phyloP scores from a whole-genome alignment of 768 basidiomycete species.

The Imleria badia region DNA sequence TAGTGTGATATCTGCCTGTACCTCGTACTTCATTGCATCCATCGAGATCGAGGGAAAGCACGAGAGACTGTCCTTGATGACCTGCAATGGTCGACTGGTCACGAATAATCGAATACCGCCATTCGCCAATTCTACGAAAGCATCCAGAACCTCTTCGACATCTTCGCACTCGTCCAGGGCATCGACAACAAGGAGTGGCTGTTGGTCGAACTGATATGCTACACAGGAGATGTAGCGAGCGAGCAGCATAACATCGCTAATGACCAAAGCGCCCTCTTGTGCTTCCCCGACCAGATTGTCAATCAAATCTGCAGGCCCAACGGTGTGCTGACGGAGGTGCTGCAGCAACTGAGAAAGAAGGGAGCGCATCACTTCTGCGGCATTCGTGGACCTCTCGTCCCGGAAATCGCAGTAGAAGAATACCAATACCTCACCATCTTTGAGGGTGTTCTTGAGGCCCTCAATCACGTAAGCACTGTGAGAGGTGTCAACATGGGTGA shows the following conservation, averaged over 20 bases:
- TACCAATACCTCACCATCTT: background rate
- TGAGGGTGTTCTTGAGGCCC: background rate
- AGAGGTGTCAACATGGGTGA: background rate
- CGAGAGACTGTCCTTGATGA: conserved; percentile 5
- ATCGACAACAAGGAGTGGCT: conserved; percentile 9
- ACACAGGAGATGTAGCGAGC: background rate
- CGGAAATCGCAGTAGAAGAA: conserved; percentile 22
- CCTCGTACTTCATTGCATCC: background rate
- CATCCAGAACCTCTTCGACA: background rate
- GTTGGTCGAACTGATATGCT: background rate
- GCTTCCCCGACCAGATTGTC: background rate
- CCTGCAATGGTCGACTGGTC: conserved; percentile 8
- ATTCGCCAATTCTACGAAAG: background rate
- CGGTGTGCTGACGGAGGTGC: background rate
- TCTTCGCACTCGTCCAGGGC: conserved; percentile 20
- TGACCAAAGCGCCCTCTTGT: background rate
- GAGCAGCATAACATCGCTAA: background rate
- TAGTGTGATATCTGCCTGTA: conserved; percentile 8
- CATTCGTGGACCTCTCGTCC: conserved; percentile 4
- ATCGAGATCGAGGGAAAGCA: conserved; percentile 2
- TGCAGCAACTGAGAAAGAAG: conserved; percentile 10
- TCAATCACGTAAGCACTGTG: conserved; percentile 17
- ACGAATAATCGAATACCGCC: conserved; percentile 3
- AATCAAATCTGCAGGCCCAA: background rate
- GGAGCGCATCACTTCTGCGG: conserved; percentile 9